Evolutionary conservation across 805 yeast genomes (phyloP), one percentile per base, ranked within the genome.

Genomic region (Torulaspora microellipsoides): DNA sequence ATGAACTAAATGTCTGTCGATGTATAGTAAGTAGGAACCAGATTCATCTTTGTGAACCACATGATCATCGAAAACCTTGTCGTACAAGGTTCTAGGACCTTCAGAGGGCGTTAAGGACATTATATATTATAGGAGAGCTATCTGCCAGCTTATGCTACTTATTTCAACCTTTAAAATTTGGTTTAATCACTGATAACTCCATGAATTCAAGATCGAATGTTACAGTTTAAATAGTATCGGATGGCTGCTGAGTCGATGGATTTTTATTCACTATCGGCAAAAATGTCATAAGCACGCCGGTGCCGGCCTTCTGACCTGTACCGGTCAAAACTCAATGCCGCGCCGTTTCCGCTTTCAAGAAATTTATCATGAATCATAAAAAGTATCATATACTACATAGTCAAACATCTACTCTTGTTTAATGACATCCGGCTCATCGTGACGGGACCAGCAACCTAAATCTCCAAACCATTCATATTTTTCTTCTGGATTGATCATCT

Each of bases 1-100:
- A 67, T 93, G 99, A 39, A 93, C 96, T 55, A 93, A 75, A 68
- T 93, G 99, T 70, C 99, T 86, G 70, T 93, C 99, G 47, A 93
- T 91, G 68, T 87, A 93, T 48, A 93, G 69, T 50, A 93, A 74
- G 62, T 77, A 83, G 15, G 96, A 89, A 23, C 95, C 95, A 29
- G 87, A 78, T 42, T 86, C 91, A 56, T 88, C 95, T 61, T 80
- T 74, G 69, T 89, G 90, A 53, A 93, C 99, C 46, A 91, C 71
- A 64, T 93, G 98, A 76, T 85, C 97, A 51, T 83, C 85, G 64
- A 89, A 93, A 59, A 93, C 96, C 75, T 93, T 93, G 69, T 93
- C 99, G 69, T 93, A 93, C 48, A 93, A 76, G 36, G 99, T 93
- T 61, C 71, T 75, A 40, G 87, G 83, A 40, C 66, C 61, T 20